phyloP scores from a whole-genome alignment of 148 eudicot genomes.

The Camellia sinensis region DNA sequence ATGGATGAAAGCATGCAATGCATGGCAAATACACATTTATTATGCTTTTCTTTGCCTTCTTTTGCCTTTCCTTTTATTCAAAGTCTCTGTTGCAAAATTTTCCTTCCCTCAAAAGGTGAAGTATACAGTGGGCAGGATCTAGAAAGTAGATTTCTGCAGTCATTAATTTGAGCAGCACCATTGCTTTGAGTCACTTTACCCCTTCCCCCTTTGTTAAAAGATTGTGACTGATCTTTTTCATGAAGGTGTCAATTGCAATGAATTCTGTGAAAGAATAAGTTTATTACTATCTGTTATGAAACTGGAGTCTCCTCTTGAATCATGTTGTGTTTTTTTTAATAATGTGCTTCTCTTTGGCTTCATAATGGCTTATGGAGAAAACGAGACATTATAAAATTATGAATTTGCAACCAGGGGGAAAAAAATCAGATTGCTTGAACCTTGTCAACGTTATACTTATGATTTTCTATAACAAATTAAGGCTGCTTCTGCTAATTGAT shows the following conservation, averaged over 20 bases:
- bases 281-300: no score
- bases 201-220: no score
- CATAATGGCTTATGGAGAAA: not conserved
- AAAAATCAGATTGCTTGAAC: not conserved
- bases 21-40: no score
- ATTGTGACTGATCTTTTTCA: not conserved
- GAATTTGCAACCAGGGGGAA: not conserved
- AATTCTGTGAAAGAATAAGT: not conserved
- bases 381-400: not conserved
- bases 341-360: no score
- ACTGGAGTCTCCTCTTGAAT: not conserved
- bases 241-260: slow-evolving; percentile 1
- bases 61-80: not conserved
- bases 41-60: not conserved
- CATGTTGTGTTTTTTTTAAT: no score
- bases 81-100: not conserved
- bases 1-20: not conserved
- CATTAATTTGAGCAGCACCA: not conserved
- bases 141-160: not conserved
- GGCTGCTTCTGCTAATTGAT: no score
- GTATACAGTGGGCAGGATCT: not conserved
- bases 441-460: not conserved
- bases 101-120: not conserved
- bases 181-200: no score
- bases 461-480: not conserved